Base-by-base conservation (phyloP, 257 asterid genomes). In the Forsythia viridissima region DNA sequence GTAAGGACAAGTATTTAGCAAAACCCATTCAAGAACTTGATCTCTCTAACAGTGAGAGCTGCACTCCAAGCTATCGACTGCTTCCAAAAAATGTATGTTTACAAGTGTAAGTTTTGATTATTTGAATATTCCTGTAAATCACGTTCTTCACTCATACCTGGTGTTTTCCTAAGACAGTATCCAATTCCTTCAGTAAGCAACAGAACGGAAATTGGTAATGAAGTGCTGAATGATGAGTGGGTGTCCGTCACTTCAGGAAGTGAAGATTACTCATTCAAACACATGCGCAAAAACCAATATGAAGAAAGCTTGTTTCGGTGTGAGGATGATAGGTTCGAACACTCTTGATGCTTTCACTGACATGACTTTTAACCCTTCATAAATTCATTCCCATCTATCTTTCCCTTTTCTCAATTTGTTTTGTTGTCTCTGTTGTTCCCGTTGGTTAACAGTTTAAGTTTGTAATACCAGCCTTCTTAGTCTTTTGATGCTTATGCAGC, bases 171-270 rank as follows among this genome's bases (percentile, higher is more conserved):
- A 71, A 67, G 74, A 71, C 96, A 96, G 99, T 96, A 92, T 74
- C 97, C 96, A 73, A 89, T 92, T 81, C 97, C 94, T 66, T 12
- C 82, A 71, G 93, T 94, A 80, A 96, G 99, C 81, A 83, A 85
- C 69, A 90, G 90, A 82, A 91, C 93, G 51, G 90, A 87, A 77
- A 84, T 91, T 83, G 97, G 96, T 55, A 78, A 76, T 75, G 72
- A 88, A 82, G 99, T 96, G 75, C 87, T 96, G 82, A 96, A 96
- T 84, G 98, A 93, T 86, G 89, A 77, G 36, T 96, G 98, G 98
- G 99, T 96, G 73, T 93, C 99, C 3, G 98, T 93, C 75, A 96
- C 99, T 76, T 96, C 97, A 72, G 99, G 99, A 78, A 96, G 98
- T 84, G 99, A 96, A 85, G 98, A 92, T 90, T 93, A 90, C 88